Conservation (phyloP, 306 rosid genomes). For the Castanea mollissima region DNA sequence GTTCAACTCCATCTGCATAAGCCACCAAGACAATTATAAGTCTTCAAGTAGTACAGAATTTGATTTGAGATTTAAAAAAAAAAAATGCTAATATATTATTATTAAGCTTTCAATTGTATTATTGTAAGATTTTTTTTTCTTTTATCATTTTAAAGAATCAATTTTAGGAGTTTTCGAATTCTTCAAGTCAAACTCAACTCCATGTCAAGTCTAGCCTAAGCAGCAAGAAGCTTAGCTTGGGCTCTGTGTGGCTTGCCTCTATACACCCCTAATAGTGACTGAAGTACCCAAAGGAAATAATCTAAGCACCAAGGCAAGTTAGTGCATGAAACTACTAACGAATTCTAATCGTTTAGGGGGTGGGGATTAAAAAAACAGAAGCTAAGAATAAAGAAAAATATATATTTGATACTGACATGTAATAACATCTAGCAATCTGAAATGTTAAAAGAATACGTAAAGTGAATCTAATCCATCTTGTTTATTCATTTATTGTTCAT, state of each 20-base stretch:
- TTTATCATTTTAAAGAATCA: background rate
- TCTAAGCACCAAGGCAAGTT: background rate
- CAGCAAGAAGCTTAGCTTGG: background rate
- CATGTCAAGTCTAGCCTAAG: background rate
- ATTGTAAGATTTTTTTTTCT: too few relatives aligned
- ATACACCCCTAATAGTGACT: background rate
- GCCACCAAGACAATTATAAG: conserved; percentile 8
- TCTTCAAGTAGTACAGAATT: background rate
- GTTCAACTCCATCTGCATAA: conserved; percentile 71
- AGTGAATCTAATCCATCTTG: background rate
- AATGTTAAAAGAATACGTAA: background rate
- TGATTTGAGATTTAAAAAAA: background rate
- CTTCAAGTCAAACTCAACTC: background rate
- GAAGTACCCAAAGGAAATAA: too few relatives aligned
- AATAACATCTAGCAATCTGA: background rate
- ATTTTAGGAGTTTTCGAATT: too few relatives aligned
- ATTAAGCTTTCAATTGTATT: too few relatives aligned
- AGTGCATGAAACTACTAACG: background rate
- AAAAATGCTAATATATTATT: too few relatives aligned
- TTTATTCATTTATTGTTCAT: background rate
- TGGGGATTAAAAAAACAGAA: background rate
- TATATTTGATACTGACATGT: background rate
- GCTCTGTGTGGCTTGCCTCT: background rate
- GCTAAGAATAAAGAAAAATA: background rate
- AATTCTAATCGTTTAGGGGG: background rate